A percentile compares a stretch with the other conserved stretches of the same genome.
phyloP scores from a whole-genome alignment of 106 monocot genomes.

The Dendrobium chrysotoxum region DNA sequence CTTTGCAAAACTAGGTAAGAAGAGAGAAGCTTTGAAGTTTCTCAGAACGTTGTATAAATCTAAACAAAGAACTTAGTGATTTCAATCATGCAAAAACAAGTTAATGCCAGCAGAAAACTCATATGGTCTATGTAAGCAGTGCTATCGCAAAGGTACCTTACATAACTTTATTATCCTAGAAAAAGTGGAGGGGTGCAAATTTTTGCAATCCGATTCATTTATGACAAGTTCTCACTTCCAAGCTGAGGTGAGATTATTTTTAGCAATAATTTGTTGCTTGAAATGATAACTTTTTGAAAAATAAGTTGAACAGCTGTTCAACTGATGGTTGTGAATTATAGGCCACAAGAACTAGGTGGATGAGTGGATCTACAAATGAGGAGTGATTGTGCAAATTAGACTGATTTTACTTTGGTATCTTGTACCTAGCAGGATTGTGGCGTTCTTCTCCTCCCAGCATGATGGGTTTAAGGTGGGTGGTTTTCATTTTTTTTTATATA shows the following conservation, averaged over 20 bases:
- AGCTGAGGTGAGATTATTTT: slow-evolving; percentile 1
- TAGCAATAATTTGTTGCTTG: not conserved
- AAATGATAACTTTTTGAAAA: not conserved
- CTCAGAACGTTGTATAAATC: slow-evolving; percentile 28
- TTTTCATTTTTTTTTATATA: not conserved
- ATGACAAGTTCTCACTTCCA: not conserved
- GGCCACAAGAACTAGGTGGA: not conserved
- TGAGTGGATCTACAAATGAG: not conserved
- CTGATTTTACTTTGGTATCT: not conserved
- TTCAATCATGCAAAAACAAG: not conserved
- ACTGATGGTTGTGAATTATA: not conserved
- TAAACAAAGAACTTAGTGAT: not conserved
- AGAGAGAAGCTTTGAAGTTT: slow-evolving; percentile 19
- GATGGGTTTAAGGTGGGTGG: not conserved
- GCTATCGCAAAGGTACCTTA: not conserved
- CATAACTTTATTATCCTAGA: not conserved
- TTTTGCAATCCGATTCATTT: not conserved
- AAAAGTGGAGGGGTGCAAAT: too few relatives aligned
- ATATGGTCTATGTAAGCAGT: not conserved
- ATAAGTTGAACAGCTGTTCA: not conserved
- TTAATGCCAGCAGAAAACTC: not conserved
- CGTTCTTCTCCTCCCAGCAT: not conserved
- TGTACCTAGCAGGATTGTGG: not conserved
- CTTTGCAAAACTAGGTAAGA: slow-evolving; percentile 59
- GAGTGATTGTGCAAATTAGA: not conserved